Percentiles rank a stretch among this genome's conserved stretches.
Evolutionary conservation across 768 basidiomycete species (phyloP).

Genomic region (Lactarius psammicola): DNA sequence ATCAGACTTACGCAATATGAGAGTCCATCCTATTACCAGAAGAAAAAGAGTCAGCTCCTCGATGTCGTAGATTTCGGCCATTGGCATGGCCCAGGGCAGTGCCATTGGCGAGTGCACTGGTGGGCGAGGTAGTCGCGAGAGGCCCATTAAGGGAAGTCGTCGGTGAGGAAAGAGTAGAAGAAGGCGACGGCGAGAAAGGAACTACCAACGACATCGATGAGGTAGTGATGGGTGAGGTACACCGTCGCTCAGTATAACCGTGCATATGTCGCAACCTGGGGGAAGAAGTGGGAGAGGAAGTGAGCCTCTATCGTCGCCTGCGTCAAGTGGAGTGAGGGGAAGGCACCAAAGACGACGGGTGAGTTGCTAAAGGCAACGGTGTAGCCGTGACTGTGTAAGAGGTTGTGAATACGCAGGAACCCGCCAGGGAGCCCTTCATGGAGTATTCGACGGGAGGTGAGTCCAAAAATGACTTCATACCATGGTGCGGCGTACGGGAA

Average conservation of each 20-base stretch:
- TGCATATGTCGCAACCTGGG: too few species aligned
- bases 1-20: too few species aligned
- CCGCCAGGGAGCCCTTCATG: conserved; percentile 91
- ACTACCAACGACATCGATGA: too few species aligned
- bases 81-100: too few species aligned
- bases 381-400: conserved; percentile 78
- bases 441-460: conserved; percentile 91
- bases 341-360: conserved; percentile 95
- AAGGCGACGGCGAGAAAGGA: conserved; percentile 46
- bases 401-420: conserved; percentile 83
- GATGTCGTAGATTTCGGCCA: conserved; percentile 63
- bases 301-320: conserved; percentile 56
- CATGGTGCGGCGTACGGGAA: conserved; percentile 94
- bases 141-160: conserved; percentile 61
- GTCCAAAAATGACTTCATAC: conserved; percentile 97
- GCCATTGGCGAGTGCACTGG: too few species aligned
- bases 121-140: conserved; percentile 49
- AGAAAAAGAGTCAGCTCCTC: too few species aligned
- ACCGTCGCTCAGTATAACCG: too few species aligned
- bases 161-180: conserved; percentile 84
- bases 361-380: conserved; percentile 78
- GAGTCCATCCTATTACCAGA: too few species aligned
- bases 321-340: conserved; percentile 54
- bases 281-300: too few species aligned
- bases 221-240: too few species aligned